Evolutionary conservation across 345 rosid species (phyloP), one percentile per base, ranked within the genome.

Genomic region (Sisymbrium irio): DNA sequence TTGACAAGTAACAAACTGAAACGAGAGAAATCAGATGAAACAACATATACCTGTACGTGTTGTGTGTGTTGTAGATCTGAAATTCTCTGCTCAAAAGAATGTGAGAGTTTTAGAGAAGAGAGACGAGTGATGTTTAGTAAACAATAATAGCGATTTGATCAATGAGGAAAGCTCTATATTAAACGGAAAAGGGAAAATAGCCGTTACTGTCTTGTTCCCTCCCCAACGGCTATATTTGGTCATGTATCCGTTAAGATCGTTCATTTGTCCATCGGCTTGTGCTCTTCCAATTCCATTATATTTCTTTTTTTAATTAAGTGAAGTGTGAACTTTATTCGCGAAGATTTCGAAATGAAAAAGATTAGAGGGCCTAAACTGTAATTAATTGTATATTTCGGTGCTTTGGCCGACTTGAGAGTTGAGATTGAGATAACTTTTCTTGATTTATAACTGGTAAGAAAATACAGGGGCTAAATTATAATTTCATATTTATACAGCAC

Each of bases 221-320:
- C 7, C 60, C 32, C 79, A 76, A 76, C 79, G 79, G 79, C 75
- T 69, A 69, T 63, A 74, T 74, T 9, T 15, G 49, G n/a, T 13
- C 0, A 36, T 73, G 65, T 56, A 36, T 55, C 59, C 72, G 72
- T 73, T 65, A 22, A n/a, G n/a, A 37, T 22, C 27, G 15, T 70
- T 22, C 37, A n/a, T 59, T 25, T 11, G 56, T 45, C 32, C 7
- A 4, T 57, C 32, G 6, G 51, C 15, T 69, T 56, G 14, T 28
- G 3, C 42, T 56, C 41, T 41, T 22, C 30, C 19, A 12, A 14
- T 66, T 40, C 37, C 1, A 10, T 3, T 39, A 15, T 28, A 4
- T 65, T 65, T 36, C 4, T 14, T 30, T 60, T 74, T 59, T 67
- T 10, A 14, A 17, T 50, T 27, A 6, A 28, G 41, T 15, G 13